Conservation (phyloP, 345 rosid genomes). For the Corymbia maculata region DNA sequence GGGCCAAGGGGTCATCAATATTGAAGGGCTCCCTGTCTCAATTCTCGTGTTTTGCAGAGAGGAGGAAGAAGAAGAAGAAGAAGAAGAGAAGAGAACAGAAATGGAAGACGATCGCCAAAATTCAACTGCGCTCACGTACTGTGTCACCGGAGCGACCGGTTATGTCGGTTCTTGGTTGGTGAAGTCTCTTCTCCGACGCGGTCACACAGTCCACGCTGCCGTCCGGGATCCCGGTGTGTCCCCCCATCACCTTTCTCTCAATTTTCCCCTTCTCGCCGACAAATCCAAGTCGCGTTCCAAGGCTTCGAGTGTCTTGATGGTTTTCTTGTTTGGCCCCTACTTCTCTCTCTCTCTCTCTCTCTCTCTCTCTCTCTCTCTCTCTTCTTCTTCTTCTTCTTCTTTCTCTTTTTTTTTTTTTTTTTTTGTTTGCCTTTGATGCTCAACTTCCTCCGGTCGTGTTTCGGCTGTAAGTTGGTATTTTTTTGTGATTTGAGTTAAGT, state of each 20-base stretch:
- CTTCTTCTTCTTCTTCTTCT: no score
- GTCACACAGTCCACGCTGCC: slow-evolving; percentile 64
- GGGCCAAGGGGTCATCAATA: not conserved
- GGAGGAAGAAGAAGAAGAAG: not conserved
- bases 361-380: no score
- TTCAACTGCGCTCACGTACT: slow-evolving; percentile 10
- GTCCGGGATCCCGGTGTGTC: slow-evolving; percentile 52
- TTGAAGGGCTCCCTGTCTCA: not conserved
- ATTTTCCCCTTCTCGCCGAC: not conserved
- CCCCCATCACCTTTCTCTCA: not conserved
- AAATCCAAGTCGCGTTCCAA: not conserved
- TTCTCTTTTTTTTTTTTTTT: no score
- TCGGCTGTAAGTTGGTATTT: not conserved
- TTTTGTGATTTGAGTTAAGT: not conserved
- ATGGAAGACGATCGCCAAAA: not conserved
- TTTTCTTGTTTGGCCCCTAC: not conserved
- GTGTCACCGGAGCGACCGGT: slow-evolving; percentile 77
- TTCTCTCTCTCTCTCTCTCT: no score
- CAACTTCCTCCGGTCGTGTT: not conserved
- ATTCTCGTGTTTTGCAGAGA: not conserved
- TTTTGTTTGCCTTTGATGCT: not conserved
- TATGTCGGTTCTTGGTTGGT: slow-evolving; percentile 79
- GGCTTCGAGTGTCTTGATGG: not conserved
- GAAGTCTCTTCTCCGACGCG: slow-evolving; percentile 51
- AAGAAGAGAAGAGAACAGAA: not conserved